These are phyloP conservation scores for Aeminium ludgeri DNA, from an alignment of 495 filamentous ascomycete genomes.

Conservation along the genomic window DNA sequence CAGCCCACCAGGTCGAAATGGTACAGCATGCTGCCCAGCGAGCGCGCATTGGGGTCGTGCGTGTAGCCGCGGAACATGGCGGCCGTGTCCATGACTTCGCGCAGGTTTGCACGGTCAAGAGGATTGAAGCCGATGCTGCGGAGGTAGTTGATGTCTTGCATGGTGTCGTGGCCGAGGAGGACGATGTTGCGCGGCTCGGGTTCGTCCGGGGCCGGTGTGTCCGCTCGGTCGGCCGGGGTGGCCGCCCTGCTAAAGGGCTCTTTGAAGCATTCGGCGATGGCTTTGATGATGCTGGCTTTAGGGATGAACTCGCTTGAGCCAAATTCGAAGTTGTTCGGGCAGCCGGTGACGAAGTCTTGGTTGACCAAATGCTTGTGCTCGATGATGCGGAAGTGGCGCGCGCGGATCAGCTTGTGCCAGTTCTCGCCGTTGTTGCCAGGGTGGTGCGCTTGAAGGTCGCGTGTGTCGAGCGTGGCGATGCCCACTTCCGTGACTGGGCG, in stretches of 20 bases:
- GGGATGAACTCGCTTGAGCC: conserved; percentile 32
- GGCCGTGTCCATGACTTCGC: conserved; percentile 55
- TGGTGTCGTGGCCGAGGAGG: conserved; percentile 62
- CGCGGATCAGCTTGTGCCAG: conserved; percentile 48
- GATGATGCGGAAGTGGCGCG: conserved; percentile 57
- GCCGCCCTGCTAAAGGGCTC: conserved; percentile 24
- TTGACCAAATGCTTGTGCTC: conserved; percentile 55
- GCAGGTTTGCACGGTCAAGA: conserved; percentile 32
- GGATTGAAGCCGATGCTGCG: conserved; percentile 41
- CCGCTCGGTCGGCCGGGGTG: background rate
- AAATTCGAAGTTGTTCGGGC: conserved; percentile 59
- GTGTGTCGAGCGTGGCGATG: conserved; percentile 63
- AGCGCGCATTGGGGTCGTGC: conserved; percentile 31
- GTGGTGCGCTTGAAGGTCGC: conserved; percentile 32
- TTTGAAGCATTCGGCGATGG: conserved; percentile 34
- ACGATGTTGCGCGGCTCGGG: conserved; percentile 41
- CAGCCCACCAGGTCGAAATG: conserved; percentile 43
- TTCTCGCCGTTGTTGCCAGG: conserved; percentile 42
- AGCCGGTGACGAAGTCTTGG: conserved; percentile 44
- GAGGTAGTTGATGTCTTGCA: conserved; percentile 50
- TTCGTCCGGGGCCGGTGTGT: background rate
- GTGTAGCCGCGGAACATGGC: conserved; percentile 44
- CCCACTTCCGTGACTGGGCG: conserved; percentile 67
- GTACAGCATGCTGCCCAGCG: conserved; percentile 42
- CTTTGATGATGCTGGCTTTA: conserved; percentile 23